These are phyloP conservation scores for Benincasa hispida DNA, from an alignment of 306 rosid genomes.

Conservation along the genomic window DNA sequence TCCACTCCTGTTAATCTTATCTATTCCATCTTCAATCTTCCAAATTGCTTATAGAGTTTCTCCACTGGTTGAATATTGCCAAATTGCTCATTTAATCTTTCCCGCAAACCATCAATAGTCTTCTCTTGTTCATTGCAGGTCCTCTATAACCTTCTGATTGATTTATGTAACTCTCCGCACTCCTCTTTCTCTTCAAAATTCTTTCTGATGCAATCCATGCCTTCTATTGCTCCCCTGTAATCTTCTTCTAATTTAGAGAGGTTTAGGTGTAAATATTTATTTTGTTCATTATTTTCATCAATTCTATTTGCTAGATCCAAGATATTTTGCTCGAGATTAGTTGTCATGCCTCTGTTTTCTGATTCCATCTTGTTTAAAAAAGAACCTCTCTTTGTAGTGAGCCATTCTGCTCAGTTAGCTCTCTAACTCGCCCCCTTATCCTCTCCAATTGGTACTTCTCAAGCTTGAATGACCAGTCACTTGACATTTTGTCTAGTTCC, in stretches of 20 bases:
- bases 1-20: slow-evolving; percentile 75
- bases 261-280: slow-evolving; percentile 36
- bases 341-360: slow-evolving; percentile 36
- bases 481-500: slow-evolving; percentile 91
- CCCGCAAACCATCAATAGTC: slow-evolving; percentile 62
- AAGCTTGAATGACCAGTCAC: slow-evolving; percentile 86
- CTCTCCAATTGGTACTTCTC: slow-evolving; percentile 75
- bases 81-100: slow-evolving; percentile 36
- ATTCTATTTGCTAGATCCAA: slow-evolving; percentile 35
- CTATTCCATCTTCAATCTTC: slow-evolving; percentile 68
- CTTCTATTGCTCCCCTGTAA: slow-evolving; percentile 43
- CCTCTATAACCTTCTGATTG: slow-evolving; percentile 57
- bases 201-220: slow-evolving; percentile 34
- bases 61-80: slow-evolving; percentile 33
- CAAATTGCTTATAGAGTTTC: slow-evolving; percentile 37
- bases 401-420: slow-evolving; percentile 94
- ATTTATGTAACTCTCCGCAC: slow-evolving; percentile 69
- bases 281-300: slow-evolving; percentile 45
- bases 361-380: slow-evolving; percentile 53
- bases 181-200: slow-evolving; percentile 75
- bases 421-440: slow-evolving; percentile 96
- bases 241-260: slow-evolving; percentile 52
- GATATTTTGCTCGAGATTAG: slow-evolving; percentile 45
- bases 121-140: slow-evolving; percentile 88
- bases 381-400: slow-evolving; percentile 85